Evolutionary conservation across 2,329 filamentous ascomycete species (phyloP), one percentile per base, ranked within the genome.

Genomic region (Ophiostoma piceae): DNA sequence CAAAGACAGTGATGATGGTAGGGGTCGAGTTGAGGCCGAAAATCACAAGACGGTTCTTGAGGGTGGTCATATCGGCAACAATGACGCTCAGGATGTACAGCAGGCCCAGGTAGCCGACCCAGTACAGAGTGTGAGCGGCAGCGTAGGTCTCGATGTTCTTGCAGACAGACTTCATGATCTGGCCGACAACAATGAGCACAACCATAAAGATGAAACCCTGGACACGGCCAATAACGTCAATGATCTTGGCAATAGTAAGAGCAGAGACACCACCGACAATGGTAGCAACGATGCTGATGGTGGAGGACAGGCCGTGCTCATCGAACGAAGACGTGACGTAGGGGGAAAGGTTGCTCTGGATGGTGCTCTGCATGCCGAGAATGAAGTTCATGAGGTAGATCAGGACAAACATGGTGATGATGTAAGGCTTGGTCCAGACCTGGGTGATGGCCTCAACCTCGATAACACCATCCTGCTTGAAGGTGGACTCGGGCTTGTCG

Each of bases 151-250:
- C 79, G 8, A 90, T 82, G 70, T 85, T 85, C 2, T 82, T 80
- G 76, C 85, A 90, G 0, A 81, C 83, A 14, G 90, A 90, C 82
- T 90, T 90, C 79, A 92, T 85, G 71, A 88, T 81, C 68, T 90
- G 81, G n/a, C 82, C 82, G 67, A 84, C 51, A 2, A 83, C 80
- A 74, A 83, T 82, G 66, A 85, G 78, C 14, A 82, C 67, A 1
- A 87, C 79, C 75, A 84, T 85, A 37, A 88, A 71, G 32, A 82
- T 77, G 73, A 88, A 85, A 12, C 87, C 88, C 75, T 89, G 83
- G 8, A 87, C 84, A 57, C 88, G 85, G 69, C 88, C 88, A 80
- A 86, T 90, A 39, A 89, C 82, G 77, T 91, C 86, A 66, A 90
- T 81, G 26, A 90, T 80, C 77, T 90, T 91, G 67, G 88, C 87